These are phyloP conservation scores for Coemansia sp. DNA, from an alignment of 192 early-diverging fungal genomes.

Conservation along the genomic window DNA sequence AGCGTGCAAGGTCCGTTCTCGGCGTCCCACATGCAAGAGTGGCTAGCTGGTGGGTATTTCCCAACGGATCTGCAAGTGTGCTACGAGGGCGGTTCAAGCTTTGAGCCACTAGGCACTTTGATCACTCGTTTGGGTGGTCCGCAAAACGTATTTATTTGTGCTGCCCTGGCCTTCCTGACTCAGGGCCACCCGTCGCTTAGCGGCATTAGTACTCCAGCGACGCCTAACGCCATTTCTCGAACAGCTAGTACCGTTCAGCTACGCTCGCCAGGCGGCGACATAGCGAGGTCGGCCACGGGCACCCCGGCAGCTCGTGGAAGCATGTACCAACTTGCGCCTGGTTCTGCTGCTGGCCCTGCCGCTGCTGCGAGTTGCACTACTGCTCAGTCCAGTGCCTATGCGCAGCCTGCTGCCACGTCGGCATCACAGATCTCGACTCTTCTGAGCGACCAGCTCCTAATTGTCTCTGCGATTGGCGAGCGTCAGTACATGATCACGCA, in stretches of 20 bases:
- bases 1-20: slow-evolving; percentile 90
- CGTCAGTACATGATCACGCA: slow-evolving; percentile 28
- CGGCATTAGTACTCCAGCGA: slow-evolving; percentile 38
- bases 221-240: slow-evolving; percentile 35
- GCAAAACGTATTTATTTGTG: slow-evolving; percentile 71
- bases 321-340: slow-evolving; percentile 1
- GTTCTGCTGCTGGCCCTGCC: not conserved
- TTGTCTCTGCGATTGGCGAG: slow-evolving; percentile 41
- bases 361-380: not conserved
- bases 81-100: slow-evolving; percentile 74
- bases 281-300: not conserved
- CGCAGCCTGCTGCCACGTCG: slow-evolving; percentile 21
- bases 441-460: slow-evolving; percentile 44
- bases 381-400: slow-evolving; percentile 12
- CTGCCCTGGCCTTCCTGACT: slow-evolving; percentile 29
- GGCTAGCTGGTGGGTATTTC: slow-evolving; percentile 91
- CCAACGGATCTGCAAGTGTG: slow-evolving; percentile 78
- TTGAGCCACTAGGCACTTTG: slow-evolving; percentile 78
- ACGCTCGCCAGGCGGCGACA: not conserved
- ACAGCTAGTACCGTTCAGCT: slow-evolving; percentile 25
- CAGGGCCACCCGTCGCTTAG: slow-evolving; percentile 15
- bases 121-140: slow-evolving; percentile 70
- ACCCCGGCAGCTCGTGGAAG: slow-evolving; percentile 10
- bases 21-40: slow-evolving; percentile 92
- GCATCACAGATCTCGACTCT: slow-evolving; percentile 42